Evolutionary conservation across 202 grass and related monocot species (phyloP).

Genomic region (Setaria italica): DNA sequence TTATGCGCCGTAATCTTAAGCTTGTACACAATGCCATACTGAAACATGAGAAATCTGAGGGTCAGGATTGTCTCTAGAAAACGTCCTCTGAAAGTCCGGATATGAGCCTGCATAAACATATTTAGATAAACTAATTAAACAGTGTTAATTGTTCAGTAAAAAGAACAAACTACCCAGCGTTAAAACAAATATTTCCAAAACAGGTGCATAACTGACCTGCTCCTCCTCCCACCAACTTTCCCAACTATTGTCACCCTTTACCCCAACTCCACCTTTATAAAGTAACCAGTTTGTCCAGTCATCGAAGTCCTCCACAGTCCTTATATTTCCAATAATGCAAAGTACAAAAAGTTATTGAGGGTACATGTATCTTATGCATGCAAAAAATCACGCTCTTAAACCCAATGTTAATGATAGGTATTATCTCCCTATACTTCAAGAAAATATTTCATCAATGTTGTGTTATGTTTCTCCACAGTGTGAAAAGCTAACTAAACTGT

Average conservation of each 20-base stretch:
- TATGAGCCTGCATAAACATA: slow-evolving; percentile 69
- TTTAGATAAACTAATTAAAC: slow-evolving; percentile 7
- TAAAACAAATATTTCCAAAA: slow-evolving; percentile 33
- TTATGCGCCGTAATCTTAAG: slow-evolving; percentile 65
- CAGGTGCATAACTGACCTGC: slow-evolving; percentile 56
- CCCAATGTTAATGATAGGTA: not conserved
- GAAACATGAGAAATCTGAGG: slow-evolving; percentile 86
- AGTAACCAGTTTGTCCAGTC: slow-evolving; percentile 96
- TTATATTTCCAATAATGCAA: slow-evolving; percentile 18
- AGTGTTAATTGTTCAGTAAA: slow-evolving; percentile 1
- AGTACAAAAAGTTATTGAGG: not conserved
- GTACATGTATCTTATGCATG: slow-evolving; percentile 26
- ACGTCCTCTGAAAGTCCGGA: slow-evolving; percentile 77
- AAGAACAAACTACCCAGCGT: not conserved
- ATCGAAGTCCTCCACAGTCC: slow-evolving; percentile 96
- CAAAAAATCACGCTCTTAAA: not conserved
- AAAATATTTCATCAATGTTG: slow-evolving; percentile 5
- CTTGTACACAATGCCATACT: slow-evolving; percentile 98
- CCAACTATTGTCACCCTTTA: slow-evolving; percentile 93
- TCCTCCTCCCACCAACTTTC: slow-evolving; percentile 99
- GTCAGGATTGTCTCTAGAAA: slow-evolving; percentile 90
- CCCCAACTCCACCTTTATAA: slow-evolving; percentile 97
- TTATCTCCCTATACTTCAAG: slow-evolving; percentile 10
- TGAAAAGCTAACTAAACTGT: not conserved
- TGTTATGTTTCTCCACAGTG: not conserved